Conservation (phyloP, 1,139 yeast species). For the Spathaspora sp. region DNA sequence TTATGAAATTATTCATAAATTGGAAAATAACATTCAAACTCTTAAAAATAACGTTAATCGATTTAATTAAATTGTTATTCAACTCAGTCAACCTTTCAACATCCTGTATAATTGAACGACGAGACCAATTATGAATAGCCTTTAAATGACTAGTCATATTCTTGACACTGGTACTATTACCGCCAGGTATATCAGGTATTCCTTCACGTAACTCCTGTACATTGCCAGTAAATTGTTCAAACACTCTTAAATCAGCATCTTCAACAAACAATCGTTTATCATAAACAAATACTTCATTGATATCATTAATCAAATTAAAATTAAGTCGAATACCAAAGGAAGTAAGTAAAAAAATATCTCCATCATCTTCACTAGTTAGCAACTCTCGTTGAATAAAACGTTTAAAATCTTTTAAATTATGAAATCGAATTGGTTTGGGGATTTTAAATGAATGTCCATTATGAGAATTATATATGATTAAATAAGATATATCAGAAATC, state of each 20-base stretch:
- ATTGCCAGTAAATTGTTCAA: conserved; percentile 5
- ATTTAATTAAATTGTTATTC: conserved; percentile 21
- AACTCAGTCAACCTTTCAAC: conserved; percentile 20
- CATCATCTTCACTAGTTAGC: conserved; percentile 25
- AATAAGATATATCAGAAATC: conserved; percentile 19
- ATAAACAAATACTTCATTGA: conserved; percentile 55
- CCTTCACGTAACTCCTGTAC: conserved; percentile 1
- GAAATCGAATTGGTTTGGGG: conserved; percentile 47
- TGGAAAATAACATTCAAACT: conserved; percentile 58
- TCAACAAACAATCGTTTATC: conserved; percentile 53
- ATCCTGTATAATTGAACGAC: conserved; percentile 22
- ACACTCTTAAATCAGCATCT: conserved; percentile 8
- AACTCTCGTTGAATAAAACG: conserved; percentile 33
- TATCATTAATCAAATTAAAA: conserved; percentile 46
- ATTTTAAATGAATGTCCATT: conserved; percentile 34
- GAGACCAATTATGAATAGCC: conserved; percentile 29
- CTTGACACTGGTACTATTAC: conserved; percentile 12
- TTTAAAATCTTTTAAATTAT: conserved; percentile 45
- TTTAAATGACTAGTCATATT: conserved; percentile 24
- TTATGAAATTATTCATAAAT: conserved; percentile 53
- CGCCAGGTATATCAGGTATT: neutral
- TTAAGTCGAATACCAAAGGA: conserved; percentile 65
- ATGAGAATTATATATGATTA: conserved; percentile 42
- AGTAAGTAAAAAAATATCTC: conserved; percentile 57
- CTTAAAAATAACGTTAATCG: conserved; percentile 45